Base-by-base conservation (phyloP, 1,139 yeast genomes). In the Pichiaceae sp. region DNA sequence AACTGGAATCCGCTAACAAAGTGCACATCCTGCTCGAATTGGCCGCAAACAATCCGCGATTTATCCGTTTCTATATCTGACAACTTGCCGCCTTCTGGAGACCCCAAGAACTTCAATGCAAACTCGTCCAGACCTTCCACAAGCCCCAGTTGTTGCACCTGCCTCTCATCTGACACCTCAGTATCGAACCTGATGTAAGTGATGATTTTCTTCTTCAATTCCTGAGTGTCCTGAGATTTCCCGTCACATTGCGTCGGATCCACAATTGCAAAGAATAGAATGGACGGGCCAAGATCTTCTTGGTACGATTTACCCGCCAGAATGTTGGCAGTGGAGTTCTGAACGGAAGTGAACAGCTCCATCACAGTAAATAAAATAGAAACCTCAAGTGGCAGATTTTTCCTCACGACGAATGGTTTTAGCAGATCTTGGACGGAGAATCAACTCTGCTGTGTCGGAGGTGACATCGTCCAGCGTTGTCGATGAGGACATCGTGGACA, bases 391-490 rank as follows among this genome's bases (percentile, higher is more conserved):
- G 4, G 19, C 17, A 29, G 32, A 17, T 11, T 29, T 29, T 15
- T 29, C 16, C 31, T 27, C 16, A 14, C n/a, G 6, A 17, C 31
- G 25, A 6, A 89, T 91, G 97, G 97, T 91, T 52, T 75, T 91
- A 54, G 96, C 96, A 43, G 97, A 91, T 62, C 71, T 91, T 47
- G 97, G 98, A 28, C 70, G 84, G 46, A 78, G 95, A 44, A 81
- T 91, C 57, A 85, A 78, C 59, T 66, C 68, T 49, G 89, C 89
- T 57, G 73, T 87, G 56, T 59, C 89, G 62, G 65, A 77, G 41
- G 73, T 91, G 37, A 73, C 94, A 46, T 58, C 71, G 54, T 62
- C 82, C 4, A 68, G 64, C 33, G 80, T 74, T 15, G 75, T 77
- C 31, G 83, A 77, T 42, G 65, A 66, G 46, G 74, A 62, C 26